Conservation (phyloP, 192 early-diverging fungal species). For the Cladochytrium replicatum region DNA sequence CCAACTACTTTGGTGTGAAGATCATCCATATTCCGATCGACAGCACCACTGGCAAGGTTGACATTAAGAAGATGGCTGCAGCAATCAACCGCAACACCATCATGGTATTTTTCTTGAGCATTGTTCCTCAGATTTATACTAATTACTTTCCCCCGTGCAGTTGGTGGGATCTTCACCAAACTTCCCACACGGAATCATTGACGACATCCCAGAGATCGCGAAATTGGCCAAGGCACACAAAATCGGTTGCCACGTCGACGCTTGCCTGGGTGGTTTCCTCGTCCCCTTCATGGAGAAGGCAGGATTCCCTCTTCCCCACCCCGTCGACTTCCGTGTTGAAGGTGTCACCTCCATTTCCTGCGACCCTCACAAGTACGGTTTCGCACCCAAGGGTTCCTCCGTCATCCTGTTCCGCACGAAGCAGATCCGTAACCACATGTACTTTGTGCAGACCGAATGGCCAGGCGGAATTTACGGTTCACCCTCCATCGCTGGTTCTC, state of each 20-base stretch:
- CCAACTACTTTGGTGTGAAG: slow-evolving; percentile 83
- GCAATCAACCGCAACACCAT: slow-evolving; percentile 89
- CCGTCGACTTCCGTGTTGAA: slow-evolving; percentile 79
- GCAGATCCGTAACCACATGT: slow-evolving; percentile 79
- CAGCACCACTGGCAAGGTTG: slow-evolving; percentile 60
- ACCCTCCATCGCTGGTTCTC: slow-evolving; percentile 82
- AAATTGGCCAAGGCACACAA: slow-evolving; percentile 67
- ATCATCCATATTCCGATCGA: slow-evolving; percentile 77
- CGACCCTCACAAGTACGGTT: slow-evolving; percentile 98
- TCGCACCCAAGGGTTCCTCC: slow-evolving; percentile 93
- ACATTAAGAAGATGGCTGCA: slow-evolving; percentile 58
- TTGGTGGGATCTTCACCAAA: slow-evolving; percentile 84
- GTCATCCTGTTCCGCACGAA: slow-evolving; percentile 84
- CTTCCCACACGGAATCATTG: slow-evolving; percentile 88
- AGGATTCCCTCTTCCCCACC: slow-evolving; percentile 66
- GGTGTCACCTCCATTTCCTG: slow-evolving; percentile 93
- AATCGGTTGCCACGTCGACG: slow-evolving; percentile 88
- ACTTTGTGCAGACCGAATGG: slow-evolving; percentile 86
- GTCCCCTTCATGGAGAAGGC: slow-evolving; percentile 90
- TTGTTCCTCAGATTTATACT: background rate
- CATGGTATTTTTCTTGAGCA: slow-evolving; percentile 56
- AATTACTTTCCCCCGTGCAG: slow-evolving; percentile 14
- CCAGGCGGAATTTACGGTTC: slow-evolving; percentile 92
- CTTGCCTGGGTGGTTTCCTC: slow-evolving; percentile 92
- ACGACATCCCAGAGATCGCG: slow-evolving; percentile 76